Evolutionary conservation across 225 moss, liverwort and hornwort genomes (phyloP).

Genomic region (Straminergon stramineum): DNA sequence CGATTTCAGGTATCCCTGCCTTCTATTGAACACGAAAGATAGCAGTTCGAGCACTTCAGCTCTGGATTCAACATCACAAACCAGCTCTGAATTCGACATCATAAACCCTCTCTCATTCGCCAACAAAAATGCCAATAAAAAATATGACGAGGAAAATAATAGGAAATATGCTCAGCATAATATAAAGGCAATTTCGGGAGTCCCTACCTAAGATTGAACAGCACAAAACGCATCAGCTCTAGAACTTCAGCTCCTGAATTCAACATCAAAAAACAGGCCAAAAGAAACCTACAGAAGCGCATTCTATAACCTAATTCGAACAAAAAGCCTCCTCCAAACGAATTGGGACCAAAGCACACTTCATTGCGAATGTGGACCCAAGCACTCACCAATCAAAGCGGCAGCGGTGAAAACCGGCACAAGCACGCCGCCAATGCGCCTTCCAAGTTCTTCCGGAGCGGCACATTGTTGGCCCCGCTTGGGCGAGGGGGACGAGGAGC

Average conservation of each 20-base stretch:
- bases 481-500: neutral
- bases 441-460: neutral
- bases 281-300: neutral
- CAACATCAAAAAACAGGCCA: neutral
- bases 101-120: neutral
- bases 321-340: neutral
- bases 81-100: neutral
- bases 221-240: neutral
- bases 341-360: neutral
- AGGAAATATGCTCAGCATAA: neutral
- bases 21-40: neutral
- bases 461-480: neutral
- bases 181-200: neutral
- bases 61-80: neutral
- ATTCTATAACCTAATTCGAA: neutral
- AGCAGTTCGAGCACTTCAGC: neutral
- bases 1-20: neutral
- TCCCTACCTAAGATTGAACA: neutral
- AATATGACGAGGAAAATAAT: neutral
- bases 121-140: neutral
- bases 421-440: constrained; percentile 8
- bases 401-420: constrained; percentile 25
- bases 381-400: constrained; percentile 22
- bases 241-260: neutral
- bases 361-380: neutral